Base-by-base conservation (phyloP, 1,139 yeast genomes). In the Pichia sp. region DNA sequence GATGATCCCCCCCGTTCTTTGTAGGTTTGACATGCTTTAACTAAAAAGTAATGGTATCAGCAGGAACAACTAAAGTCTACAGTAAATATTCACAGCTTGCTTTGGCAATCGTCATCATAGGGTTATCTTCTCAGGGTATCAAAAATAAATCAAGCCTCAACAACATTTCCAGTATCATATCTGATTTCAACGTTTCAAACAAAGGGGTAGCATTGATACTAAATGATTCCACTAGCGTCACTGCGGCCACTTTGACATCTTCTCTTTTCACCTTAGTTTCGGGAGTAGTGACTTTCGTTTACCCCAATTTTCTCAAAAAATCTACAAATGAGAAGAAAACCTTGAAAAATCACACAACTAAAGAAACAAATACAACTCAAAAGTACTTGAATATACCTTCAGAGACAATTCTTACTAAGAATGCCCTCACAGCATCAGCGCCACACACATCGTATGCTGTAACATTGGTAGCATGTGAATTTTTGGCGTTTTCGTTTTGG, bases 31-130 rank as follows among this genome's bases (percentile, higher is more conserved):
- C 23, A 16, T 16, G 23, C 23, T 16, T 16, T 16, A 16, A 16
- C 23, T 16, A 16, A 16, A 16, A 16, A 31, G 10, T 31, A 10
- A 31, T 8, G 10, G 33, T 31, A 31, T 8, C 33, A 7, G 10
- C 33, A 31, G 33, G 9, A 31, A 8, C 33, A 7, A 10, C 33
- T 31, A 8, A 7, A 31, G 33, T 31, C 7, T 31, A 8, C 26
- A 23, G 36, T 16, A 43, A 39, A 32, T 33, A 41, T 27, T 32
- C 41, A 87, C 53, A 42, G 38, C 40, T 16, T 38, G 47, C 33
- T 39, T 44, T 33, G 26, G 47, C 33, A 47, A 55, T 7, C 27
- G 48, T 23, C 44, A 50, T 26, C 44, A 9, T 43, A 3, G 48
- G 48, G 11, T 37, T 45, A 7, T 28, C 43, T 3, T 31, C 39